Evolutionary conservation across 1,139 yeast genomes (phyloP).

Genomic region (Protomyces inouyei): DNA sequence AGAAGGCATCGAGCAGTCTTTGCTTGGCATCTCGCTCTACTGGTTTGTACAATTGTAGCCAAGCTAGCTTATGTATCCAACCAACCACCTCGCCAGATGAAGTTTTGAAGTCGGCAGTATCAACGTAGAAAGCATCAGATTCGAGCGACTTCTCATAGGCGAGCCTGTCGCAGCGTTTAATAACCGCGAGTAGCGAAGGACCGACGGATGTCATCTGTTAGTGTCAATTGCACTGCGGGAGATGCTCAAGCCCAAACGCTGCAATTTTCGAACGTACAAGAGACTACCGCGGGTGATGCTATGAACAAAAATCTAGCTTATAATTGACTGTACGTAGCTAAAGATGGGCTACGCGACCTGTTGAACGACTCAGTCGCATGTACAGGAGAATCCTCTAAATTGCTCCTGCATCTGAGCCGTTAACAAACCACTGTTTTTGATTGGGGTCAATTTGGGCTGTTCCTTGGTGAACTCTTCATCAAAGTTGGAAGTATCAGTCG

Average conservation of each 20-base stretch:
- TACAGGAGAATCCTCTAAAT: conserved; percentile 70
- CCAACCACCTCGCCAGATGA: background rate
- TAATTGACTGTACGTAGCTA: no score
- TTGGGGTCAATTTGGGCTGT: conserved; percentile 92
- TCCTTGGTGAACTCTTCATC: conserved; percentile 94
- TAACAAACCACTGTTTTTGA: conserved; percentile 61
- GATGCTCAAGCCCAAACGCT: no score
- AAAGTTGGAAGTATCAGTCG: conserved; percentile 87
- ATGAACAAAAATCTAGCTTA: no score
- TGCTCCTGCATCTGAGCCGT: conserved; percentile 90
- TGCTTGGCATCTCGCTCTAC: no score
- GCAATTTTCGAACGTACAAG: no score
- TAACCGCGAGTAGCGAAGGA: background rate
- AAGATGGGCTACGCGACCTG: no score
- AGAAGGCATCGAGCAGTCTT: no score
- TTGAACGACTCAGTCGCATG: background rate
- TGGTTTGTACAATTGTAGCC: no score
- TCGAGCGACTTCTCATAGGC: background rate
- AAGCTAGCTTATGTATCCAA: background rate
- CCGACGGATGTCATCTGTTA: no score
- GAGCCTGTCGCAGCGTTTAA: background rate
- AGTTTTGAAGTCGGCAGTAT: background rate
- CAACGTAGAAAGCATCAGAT: background rate
- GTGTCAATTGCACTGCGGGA: no score
- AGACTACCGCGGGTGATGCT: no score